Conservation (phyloP, 441 rosid genomes). For the Croton setiger region DNA sequence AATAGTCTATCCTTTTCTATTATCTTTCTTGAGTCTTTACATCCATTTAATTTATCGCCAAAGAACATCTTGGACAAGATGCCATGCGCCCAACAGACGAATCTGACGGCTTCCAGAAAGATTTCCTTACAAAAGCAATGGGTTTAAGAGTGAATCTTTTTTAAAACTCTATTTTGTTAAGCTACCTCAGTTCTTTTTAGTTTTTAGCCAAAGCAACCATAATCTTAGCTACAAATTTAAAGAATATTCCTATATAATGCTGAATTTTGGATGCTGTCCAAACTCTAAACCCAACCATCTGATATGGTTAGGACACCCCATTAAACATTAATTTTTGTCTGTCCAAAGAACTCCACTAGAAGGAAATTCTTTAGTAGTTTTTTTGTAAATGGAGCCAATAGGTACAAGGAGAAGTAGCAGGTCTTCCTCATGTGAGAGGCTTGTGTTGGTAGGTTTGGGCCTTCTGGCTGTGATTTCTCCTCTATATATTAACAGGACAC, state of each 20-base stretch:
- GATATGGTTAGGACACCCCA: neutral
- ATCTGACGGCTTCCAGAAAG: constrained; percentile 22
- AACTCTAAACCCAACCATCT: constrained; percentile 8
- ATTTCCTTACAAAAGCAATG: constrained; percentile 17
- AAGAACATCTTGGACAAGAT: constrained; percentile 27
- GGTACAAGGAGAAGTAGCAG: constrained; percentile 24
- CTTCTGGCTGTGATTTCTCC: constrained; percentile 72
- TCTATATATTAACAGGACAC: constrained; percentile 52
- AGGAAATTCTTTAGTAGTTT: constrained; percentile 7
- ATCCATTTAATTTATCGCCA: constrained; percentile 18
- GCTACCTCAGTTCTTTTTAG: neutral
- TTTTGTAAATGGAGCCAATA: constrained; percentile 35
- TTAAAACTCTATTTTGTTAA: neutral
- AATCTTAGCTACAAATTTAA: neutral
- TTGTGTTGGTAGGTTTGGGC: constrained; percentile 52
- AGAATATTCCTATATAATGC: constrained; percentile 9
- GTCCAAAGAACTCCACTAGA: neutral
- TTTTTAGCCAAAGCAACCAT: neutral
- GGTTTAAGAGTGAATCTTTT: neutral
- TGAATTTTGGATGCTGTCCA: neutral
- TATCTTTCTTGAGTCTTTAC: constrained; percentile 15
- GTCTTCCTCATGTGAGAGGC: constrained; percentile 44
- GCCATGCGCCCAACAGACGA: neutral
- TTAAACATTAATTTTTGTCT: neutral
- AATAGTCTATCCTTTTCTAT: constrained; percentile 17